Base-by-base conservation (phyloP, 345 rosid species). In the Pistacia vera region DNA sequence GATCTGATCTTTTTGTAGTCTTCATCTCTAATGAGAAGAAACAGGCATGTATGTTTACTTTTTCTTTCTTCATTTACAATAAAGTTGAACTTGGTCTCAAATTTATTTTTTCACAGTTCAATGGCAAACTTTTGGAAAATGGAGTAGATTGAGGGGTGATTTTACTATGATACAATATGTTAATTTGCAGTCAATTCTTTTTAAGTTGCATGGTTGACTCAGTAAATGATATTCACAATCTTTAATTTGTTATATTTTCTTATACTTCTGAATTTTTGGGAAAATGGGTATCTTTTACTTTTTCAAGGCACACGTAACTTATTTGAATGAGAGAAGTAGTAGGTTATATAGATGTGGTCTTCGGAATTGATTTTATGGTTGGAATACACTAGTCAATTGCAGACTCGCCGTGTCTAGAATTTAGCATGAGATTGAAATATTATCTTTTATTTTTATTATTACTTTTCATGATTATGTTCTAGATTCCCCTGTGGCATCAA, bases 401-500 rank as follows among this genome's bases (percentile, higher is more conserved):
- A 17, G 22, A 67, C 41, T 56, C 13, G 33, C 33, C 52, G 14
- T 69, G 14, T 35, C 14, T 52, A 4, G 33, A 33, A 30, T 48
- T 48, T 61, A 14, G 10, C 17, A 11, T 61, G 11, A 33, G 59
- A 28, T 61, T 72, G 25, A 72, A 35, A 20, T 56, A 35, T 36
- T 4, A 41, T 41, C 46, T 5, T 48, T 35, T n/a, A 1, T 74
- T 38, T n/a, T 71, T 48, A 36, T 72, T 61, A 33, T 22, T 44
- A 56, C 69, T 68, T 78, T 44, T 57, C 17, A 48, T 60, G 51
- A 71, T 58, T 73, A 22, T 25, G 66, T 48, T 78, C 68, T 78
- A 95, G 98, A 84, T 91, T 79, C 97, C 98, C 18, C 75, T 95
- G 41, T 95, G 98, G 98, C 85, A 95, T 90, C 98, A 95, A 77